A percentile compares a stretch with the other conserved stretches of the same genome.
Evolutionary conservation across 345 rosid genomes (phyloP).

Genomic region (Citrus mangshanensis): DNA sequence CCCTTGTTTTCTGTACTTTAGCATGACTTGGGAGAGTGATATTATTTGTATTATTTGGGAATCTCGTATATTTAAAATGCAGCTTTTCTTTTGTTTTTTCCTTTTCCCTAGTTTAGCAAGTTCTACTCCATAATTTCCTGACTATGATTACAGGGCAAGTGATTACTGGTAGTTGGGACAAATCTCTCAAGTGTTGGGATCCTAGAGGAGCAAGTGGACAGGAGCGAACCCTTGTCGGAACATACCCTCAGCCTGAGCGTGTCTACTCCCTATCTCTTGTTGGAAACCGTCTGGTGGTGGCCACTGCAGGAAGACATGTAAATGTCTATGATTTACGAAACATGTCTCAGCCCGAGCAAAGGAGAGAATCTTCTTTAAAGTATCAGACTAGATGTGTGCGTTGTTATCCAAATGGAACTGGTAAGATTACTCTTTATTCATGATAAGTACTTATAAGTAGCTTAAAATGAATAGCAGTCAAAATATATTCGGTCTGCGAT

Average conservation of each 20-base stretch:
- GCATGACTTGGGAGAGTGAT: neutral
- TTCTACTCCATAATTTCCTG: neutral
- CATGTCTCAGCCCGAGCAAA: slow-evolving; percentile 97
- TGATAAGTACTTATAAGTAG: neutral
- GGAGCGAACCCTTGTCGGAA: slow-evolving; percentile 78
- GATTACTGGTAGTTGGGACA: slow-evolving; percentile 96
- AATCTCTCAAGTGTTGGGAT: slow-evolving; percentile 92
- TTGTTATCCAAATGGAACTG: slow-evolving; percentile 93
- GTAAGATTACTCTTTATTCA: slow-evolving; percentile 24
- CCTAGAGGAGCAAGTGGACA: slow-evolving; percentile 95
- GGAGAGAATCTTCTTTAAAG: slow-evolving; percentile 89
- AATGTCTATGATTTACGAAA: slow-evolving; percentile 88
- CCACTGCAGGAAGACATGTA: slow-evolving; percentile 94
- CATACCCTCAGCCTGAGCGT: slow-evolving; percentile 90
- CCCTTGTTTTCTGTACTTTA: neutral
- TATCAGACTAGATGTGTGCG: slow-evolving; percentile 96
- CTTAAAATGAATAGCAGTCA: neutral
- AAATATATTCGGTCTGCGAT: neutral
- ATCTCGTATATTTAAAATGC: neutral
- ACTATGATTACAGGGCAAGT: slow-evolving; percentile 66
- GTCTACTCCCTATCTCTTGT: slow-evolving; percentile 90
- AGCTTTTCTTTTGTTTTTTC: neutral
- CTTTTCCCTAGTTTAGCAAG: neutral
- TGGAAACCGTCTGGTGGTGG: slow-evolving; percentile 90
- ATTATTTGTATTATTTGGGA: neutral